Evolutionary conservation across 2,329 filamentous ascomycete species (phyloP), one percentile per base, ranked within the genome.

Genomic region (Coccinonectria pachysandricola): DNA sequence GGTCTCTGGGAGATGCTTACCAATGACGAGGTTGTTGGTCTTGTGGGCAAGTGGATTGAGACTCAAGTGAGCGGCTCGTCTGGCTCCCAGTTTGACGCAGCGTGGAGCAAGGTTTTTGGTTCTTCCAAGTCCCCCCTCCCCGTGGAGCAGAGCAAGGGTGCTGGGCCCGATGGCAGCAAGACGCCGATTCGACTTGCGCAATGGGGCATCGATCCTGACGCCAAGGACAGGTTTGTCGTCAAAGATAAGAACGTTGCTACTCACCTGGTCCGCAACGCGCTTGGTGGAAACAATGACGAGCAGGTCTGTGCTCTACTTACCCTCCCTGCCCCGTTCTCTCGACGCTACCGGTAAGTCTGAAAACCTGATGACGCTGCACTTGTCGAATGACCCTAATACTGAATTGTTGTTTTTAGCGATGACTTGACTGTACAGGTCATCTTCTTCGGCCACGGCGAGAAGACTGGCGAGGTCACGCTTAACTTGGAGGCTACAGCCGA

Each of bases 1-100:
- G 91, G 91, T 4, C 68, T 98, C 1, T 98, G 91, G 91, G 91
- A 98, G 59, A 96, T 96, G 91, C 68, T 98, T 35, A 95, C 85
- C 24, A 98, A 96, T 46, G 91, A 98, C 51, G 91, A 98, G 61
- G 91, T 95, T 2, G 82, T 98, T 26, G 91, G 91, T 1, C 72
- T 98, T 3, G 91, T 98, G 4, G 92, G 88, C 10, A 85, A 93
- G 54, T 98, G 91, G 91, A 75, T 98, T 24, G 91, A 98, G 53
- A 75, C 73, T 12, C 81, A 95, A 51, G 60, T 62, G 18, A 53
- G 49, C 31, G 57, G 52, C 25, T 51, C 56, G 4, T 59, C 62
- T 22, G 62, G 55, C 32, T 77, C 79, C 3, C 85, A 83, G 66
- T 62, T 91, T 28, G 71, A 78, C 45, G 58, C 59, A 57, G 68